phyloP scores from a whole-genome alignment of 495 filamentous ascomycete species.

The Podospora bellae-mahoneyi region DNA sequence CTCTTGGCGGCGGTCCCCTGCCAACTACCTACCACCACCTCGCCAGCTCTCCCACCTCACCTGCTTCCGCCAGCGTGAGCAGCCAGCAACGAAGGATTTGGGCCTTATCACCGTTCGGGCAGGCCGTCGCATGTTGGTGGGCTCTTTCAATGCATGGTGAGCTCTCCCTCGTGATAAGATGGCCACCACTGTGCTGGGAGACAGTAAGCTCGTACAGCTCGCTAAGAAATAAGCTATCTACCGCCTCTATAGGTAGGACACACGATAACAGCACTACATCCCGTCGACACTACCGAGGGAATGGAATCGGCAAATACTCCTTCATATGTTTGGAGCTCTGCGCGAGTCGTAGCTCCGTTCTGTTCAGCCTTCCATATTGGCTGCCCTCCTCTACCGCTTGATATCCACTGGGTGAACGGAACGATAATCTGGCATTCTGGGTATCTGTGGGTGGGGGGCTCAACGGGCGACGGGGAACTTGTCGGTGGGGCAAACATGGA shows the following conservation, averaged over 20 bases:
- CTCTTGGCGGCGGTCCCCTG: background rate
- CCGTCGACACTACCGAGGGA: background rate
- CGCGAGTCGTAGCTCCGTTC: background rate
- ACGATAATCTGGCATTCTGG: background rate
- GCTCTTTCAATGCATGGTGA: background rate
- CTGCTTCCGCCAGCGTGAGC: background rate
- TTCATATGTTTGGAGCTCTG: background rate
- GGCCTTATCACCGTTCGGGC: constrained; percentile 4
- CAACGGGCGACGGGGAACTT: background rate
- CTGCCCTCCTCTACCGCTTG: too few species aligned
- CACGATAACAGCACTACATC: background rate
- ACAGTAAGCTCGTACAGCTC: background rate
- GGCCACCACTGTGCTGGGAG: background rate
- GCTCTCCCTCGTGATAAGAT: background rate
- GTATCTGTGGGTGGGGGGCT: background rate
- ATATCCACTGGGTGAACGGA: background rate
- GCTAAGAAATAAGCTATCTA: too few species aligned
- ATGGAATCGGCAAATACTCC: background rate
- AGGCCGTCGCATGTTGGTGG: constrained; percentile 4
- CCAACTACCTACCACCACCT: background rate
- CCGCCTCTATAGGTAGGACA: background rate
- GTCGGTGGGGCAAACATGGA: background rate
- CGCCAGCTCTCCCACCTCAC: background rate
- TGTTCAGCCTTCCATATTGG: background rate
- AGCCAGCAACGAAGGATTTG: constrained; percentile 5